phyloP scores from a whole-genome alignment of 2,329 filamentous ascomycete species.

The Penicillium hesseltinei region DNA sequence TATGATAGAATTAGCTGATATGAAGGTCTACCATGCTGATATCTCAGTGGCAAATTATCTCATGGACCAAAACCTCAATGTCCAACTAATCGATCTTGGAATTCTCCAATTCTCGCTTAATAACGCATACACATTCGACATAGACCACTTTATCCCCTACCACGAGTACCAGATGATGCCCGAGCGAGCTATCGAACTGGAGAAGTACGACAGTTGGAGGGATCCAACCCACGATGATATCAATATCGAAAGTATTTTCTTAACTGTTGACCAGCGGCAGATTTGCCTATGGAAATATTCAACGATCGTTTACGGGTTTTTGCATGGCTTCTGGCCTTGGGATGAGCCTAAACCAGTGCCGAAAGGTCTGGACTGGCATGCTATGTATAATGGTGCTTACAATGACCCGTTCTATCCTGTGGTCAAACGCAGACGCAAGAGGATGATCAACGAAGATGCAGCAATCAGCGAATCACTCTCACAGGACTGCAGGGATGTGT shows the following conservation, averaged over 20 bases:
- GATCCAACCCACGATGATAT: background rate
- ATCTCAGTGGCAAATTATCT: conserved; percentile 33
- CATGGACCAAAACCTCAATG: conserved; percentile 29
- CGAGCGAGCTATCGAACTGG: conserved; percentile 21
- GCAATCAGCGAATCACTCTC: conserved; percentile 27
- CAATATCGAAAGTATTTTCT: background rate
- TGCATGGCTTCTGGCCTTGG: conserved; percentile 37
- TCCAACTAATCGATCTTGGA: conserved; percentile 32
- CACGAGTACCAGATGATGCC: conserved; percentile 31
- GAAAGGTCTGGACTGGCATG: conserved; percentile 1
- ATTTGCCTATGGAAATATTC: conserved; percentile 30
- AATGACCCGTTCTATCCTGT: background rate
- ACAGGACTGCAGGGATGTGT: conserved; percentile 33
- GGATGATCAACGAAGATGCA: conserved; percentile 29
- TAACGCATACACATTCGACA: background rate
- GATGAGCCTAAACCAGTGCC: conserved; percentile 20
- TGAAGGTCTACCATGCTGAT: conserved; percentile 30
- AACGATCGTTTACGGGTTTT: conserved; percentile 28
- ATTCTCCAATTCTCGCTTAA: conserved; percentile 16
- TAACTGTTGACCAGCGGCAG: conserved; percentile 20
- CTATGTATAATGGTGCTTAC: background rate
- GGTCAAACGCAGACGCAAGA: conserved; percentile 15
- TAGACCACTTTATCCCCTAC: conserved; percentile 16
- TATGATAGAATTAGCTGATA: conserved; percentile 28
- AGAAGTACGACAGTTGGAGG: conserved; percentile 3